These are phyloP conservation scores for Heliamphora exappendiculata DNA, from an alignment of 148 eudicot genomes.

Conservation along the genomic window DNA sequence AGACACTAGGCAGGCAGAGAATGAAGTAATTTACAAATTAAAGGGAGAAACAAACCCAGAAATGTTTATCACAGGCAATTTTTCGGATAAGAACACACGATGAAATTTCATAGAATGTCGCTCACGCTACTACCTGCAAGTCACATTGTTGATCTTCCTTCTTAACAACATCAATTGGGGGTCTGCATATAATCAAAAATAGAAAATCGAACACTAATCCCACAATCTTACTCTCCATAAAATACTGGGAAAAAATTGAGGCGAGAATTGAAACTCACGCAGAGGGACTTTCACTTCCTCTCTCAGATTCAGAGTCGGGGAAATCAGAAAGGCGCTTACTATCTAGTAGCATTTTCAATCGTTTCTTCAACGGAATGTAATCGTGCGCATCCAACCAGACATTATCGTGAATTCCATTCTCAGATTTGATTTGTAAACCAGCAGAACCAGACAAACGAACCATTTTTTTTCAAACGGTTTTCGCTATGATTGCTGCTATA, in stretches of 20 bases:
- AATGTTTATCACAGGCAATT: neutral
- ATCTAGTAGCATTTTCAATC: conserved; percentile 34
- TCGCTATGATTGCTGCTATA: neutral
- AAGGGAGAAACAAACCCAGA: neutral
- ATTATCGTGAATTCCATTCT: conserved; percentile 1
- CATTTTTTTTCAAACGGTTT: neutral
- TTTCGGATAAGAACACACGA: neutral
- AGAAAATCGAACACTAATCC: neutral
- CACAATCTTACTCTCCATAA: neutral
- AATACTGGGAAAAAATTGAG: no score
- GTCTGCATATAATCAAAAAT: conserved; percentile 8
- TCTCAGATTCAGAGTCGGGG: neutral
- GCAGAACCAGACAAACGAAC: neutral
- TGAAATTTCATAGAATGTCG: neutral
- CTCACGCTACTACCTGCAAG: conserved; percentile 17
- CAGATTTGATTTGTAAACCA: neutral
- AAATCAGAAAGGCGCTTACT: conserved; percentile 2
- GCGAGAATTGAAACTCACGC: conserved; percentile 6
- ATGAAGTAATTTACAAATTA: neutral
- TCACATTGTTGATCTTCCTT: conserved; percentile 18
- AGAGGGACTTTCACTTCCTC: neutral
- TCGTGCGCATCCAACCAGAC: conserved; percentile 50
- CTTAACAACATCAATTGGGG: conserved; percentile 7
- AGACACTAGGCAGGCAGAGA: neutral
- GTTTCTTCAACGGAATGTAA: conserved; percentile 45